Base-by-base conservation (phyloP, 2,329 filamentous ascomycete species). In the Pseudofabraea citricarpa region DNA sequence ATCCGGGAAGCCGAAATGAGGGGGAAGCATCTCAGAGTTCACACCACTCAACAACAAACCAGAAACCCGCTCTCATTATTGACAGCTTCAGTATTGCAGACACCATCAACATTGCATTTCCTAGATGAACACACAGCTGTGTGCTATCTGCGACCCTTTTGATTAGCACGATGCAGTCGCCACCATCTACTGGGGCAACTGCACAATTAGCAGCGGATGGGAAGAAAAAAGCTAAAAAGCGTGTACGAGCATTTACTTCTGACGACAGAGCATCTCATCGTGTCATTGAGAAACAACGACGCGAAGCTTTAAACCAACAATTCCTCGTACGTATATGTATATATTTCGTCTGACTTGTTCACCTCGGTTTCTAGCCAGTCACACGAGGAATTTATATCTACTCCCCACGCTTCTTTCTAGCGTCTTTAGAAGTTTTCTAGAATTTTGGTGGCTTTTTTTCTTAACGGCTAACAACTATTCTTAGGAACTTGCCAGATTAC, bases 211-310 rank as follows among this genome's bases (percentile, higher is more conserved):
- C 19, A 12, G 10, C 13, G n/a, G 29, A 32, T 3, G 7, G 29
- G n/a, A 32, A 32, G 13, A 37, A 37, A 19, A 43, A 43, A 21
- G 21, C 18, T 18, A 43, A 44, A 20, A 56, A 56, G 37, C 52
- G 53, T 16, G 32, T 52, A 19, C 50, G 53, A 22, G 40, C 40
- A 31, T 56, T 54, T 46, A 56, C 53, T 16, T 38, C 53, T 18
- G 50, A 51, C 24, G 53, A 56, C 35, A 50, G 53, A 27, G 53
- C 52, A 3, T 43, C 50, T n/a, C 53, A 56, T 39, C 53, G 53
- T 10, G 41, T 51, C n/a, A 53, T 56, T 36, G 53, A 56, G 42
- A 53, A 52, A 26, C 48, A 52, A 15, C 39, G 53, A 23, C 46
- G 53, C 12, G 53, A 56, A 36, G 53, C 52, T 10, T 47, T 56